Percentiles rank a stretch among this genome's conserved stretches.
Evolutionary conservation across 345 rosid species (phyloP).

Genomic region (Diplotaxis tenuifolia): DNA sequence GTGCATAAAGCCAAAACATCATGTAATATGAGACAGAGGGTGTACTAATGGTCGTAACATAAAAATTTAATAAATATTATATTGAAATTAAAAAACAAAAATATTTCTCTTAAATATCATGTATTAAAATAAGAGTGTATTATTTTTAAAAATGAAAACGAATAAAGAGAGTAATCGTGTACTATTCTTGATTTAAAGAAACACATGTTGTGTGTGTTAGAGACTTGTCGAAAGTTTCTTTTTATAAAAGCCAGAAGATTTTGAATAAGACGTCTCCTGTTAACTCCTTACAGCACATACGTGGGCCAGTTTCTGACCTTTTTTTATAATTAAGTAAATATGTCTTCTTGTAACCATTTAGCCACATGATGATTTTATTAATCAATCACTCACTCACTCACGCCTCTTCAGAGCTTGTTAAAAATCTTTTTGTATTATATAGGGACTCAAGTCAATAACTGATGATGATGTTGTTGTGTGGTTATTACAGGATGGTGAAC

Average conservation of each 20-base stretch:
- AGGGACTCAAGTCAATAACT: neutral
- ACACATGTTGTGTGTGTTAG: constrained; percentile 17
- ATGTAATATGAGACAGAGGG: too few species aligned
- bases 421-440: neutral
- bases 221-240: neutral
- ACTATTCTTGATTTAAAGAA: constrained; percentile 9
- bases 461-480: neutral
- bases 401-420: constrained; percentile 11
- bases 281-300: constrained; percentile 25
- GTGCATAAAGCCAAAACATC: too few species aligned
- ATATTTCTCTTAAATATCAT: too few species aligned
- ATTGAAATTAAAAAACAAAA: too few species aligned
- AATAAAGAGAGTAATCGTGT: constrained; percentile 23
- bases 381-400: neutral
- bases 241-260: neutral
- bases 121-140: too few species aligned
- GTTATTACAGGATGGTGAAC: constrained; percentile 61
- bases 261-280: constrained; percentile 26
- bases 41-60: too few species aligned
- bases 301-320: constrained; percentile 18
- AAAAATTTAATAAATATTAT: too few species aligned
- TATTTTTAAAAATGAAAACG: neutral
- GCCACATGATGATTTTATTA: neutral
- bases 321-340: neutral
- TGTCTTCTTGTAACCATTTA: neutral